These are phyloP conservation scores for Nakazawaea pomicola DNA, from an alignment of 805 yeast species.

Conservation along the genomic window DNA sequence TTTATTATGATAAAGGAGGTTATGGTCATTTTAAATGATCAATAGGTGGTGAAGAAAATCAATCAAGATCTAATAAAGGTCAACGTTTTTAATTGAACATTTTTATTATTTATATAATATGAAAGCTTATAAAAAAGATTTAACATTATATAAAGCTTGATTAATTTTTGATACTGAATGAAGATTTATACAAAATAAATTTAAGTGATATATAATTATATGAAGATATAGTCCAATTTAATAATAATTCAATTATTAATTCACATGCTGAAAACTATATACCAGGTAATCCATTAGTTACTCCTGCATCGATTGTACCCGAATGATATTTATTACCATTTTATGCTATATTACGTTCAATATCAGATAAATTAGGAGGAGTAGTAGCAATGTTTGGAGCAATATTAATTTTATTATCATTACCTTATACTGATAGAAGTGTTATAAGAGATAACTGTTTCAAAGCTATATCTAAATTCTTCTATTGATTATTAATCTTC, in stretches of 20 bases:
- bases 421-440: constrained; percentile 9
- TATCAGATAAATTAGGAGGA: no score
- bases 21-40: not conserved
- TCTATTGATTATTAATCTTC: constrained; percentile 16
- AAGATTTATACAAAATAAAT: no score
- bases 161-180: not conserved
- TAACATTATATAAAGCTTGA: not conserved
- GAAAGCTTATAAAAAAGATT: no score
- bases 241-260: no score
- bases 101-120: no score
- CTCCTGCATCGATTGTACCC: no score
- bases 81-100: not conserved
- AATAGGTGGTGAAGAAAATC: not conserved
- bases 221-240: not conserved
- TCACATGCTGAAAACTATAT: not conserved
- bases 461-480: constrained; percentile 12
- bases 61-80: no score
- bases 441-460: constrained; percentile 10
- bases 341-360: no score
- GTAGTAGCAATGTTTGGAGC: constrained; percentile 2
- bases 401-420: constrained; percentile 2
- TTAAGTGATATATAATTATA: no score
- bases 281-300: no score
- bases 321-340: no score
- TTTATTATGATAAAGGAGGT: not conserved